Evolutionary conservation across 495 filamentous ascomycete genomes (phyloP).

Genomic region (Penicillium malachiteum): DNA sequence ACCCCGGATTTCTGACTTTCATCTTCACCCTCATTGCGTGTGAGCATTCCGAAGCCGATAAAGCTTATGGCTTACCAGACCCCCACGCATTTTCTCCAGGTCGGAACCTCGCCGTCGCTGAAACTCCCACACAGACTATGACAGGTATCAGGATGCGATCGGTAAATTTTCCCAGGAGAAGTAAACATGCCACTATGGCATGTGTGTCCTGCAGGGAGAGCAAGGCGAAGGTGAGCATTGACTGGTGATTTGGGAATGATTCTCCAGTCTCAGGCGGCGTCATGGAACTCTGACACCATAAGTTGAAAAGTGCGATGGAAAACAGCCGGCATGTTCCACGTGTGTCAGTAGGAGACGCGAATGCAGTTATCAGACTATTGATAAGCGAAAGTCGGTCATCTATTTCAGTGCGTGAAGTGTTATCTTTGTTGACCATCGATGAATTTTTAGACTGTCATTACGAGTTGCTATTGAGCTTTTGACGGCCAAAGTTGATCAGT

Average conservation of each 20-base stretch:
- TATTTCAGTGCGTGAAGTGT: too few relatives aligned
- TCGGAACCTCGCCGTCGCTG: too few relatives aligned
- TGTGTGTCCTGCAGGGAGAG: slow-evolving; percentile 29
- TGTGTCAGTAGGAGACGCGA: slow-evolving; percentile 19
- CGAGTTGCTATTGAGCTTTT: slow-evolving; percentile 24
- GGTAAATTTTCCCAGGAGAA: not conserved
- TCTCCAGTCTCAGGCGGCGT: too few relatives aligned
- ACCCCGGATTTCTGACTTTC: too few relatives aligned
- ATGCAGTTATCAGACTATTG: slow-evolving; percentile 24
- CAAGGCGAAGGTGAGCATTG: slow-evolving; percentile 27
- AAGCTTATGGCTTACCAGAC: too few relatives aligned
- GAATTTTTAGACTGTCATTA: slow-evolving; percentile 16
- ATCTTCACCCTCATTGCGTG: too few relatives aligned
- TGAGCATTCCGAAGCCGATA: too few relatives aligned
- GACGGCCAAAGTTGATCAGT: slow-evolving; percentile 16
- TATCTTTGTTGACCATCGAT: too few relatives aligned
- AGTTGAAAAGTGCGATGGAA: slow-evolving; percentile 23
- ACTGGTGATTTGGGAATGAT: not conserved
- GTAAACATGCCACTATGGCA: slow-evolving; percentile 25
- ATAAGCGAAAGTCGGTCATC: slow-evolving; percentile 27
- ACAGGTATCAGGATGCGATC: too few relatives aligned
- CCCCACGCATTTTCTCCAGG: too few relatives aligned
- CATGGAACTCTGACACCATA: not conserved
- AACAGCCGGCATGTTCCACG: slow-evolving; percentile 17
- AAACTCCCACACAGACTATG: too few relatives aligned